phyloP scores from a whole-genome alignment of 2,329 filamentous ascomycete species.

The Helotiales sp. region DNA sequence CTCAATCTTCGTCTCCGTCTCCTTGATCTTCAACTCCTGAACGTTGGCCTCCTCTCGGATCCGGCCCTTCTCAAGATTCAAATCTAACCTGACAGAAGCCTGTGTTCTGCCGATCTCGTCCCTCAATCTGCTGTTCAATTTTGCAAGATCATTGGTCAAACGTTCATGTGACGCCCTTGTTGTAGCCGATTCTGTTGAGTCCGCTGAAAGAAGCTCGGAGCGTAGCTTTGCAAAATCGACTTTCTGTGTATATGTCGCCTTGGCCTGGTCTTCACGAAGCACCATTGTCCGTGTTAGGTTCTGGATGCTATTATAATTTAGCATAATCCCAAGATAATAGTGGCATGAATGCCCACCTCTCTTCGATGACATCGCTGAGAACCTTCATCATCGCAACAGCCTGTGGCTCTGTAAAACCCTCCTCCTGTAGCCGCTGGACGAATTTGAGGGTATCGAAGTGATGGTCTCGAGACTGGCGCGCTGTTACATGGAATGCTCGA shows the following conservation, averaged over 20 bases:
- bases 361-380: constrained; percentile 93
- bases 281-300: constrained; percentile 98
- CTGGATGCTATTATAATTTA: constrained; percentile 66
- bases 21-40: constrained; percentile 97
- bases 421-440: constrained; percentile 82
- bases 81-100: constrained; percentile 84
- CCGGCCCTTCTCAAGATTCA: constrained; percentile 94
- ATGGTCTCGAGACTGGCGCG: constrained; percentile 68
- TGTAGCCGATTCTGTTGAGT: constrained; percentile 85
- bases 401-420: constrained; percentile 95
- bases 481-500: constrained; percentile 67
- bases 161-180: constrained; percentile 90
- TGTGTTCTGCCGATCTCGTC: constrained; percentile 96
- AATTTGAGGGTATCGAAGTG: constrained; percentile 99
- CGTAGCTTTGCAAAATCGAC: constrained; percentile 98
- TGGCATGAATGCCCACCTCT: constrained; percentile 58
- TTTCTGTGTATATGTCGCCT: constrained; percentile 80
- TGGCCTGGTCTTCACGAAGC: constrained; percentile 86
- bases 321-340: background rate
- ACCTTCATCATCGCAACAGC: constrained; percentile 98
- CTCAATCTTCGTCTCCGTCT: constrained; percentile 98
- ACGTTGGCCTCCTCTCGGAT: constrained; percentile 95
- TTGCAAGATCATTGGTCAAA: constrained; percentile 90
- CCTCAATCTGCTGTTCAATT: constrained; percentile 82
- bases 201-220: constrained; percentile 87